Percentiles rank a stretch among this genome's conserved stretches.
Conservation (phyloP, 441 rosid species). For the Metrosideros polymorpha region DNA sequence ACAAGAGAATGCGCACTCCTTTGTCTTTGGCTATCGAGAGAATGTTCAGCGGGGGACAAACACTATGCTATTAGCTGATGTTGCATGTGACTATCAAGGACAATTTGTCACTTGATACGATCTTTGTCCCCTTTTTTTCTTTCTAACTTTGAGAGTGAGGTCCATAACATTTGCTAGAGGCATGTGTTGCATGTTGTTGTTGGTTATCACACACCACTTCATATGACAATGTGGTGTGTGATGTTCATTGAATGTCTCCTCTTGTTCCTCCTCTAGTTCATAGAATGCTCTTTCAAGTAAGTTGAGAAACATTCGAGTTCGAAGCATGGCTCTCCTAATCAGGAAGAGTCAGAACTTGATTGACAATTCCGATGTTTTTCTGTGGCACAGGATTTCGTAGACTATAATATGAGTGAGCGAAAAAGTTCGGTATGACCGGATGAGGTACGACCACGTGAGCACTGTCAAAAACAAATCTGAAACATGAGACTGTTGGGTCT, state of each 20-base stretch:
- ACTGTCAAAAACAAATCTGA: not conserved
- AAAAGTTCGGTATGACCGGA: not conserved
- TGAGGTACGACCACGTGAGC: not conserved
- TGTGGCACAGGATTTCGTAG: not conserved
- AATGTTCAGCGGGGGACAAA: not conserved
- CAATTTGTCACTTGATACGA: not conserved
- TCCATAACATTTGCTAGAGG: not conserved
- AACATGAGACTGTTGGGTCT: not conserved
- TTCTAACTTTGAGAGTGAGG: not conserved
- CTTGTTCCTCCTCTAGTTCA: not conserved
- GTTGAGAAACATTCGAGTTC: not conserved
- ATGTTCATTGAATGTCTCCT: not conserved
- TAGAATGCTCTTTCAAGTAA: not conserved
- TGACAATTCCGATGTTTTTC: not conserved
- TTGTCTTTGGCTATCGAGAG: not conserved
- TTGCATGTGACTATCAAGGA: not conserved
- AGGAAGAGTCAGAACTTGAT: not conserved
- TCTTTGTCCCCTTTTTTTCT: not conserved
- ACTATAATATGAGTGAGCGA: not conserved
- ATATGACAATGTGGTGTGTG: not conserved
- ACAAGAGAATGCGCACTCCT: not conserved
- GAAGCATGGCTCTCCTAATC: not conserved
- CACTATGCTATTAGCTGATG: not conserved
- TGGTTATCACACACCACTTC: not conserved
- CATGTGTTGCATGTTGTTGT: not conserved